Conservation (phyloP, 805 yeast genomes). For the Naumovozyma dairenensis region DNA sequence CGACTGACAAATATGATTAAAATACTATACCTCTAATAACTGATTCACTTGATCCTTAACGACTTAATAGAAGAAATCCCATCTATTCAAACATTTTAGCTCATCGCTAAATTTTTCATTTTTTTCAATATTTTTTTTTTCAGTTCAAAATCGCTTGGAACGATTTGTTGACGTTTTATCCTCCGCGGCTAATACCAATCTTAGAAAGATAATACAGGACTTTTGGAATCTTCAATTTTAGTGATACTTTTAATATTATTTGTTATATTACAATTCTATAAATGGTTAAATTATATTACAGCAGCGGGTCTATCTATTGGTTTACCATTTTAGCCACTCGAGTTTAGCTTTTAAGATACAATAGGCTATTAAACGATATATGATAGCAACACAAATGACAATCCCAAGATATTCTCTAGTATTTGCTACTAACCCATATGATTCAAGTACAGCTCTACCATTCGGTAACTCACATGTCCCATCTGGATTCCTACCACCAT, state of each 20-base stretch:
- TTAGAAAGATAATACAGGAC: no score
- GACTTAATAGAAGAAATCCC: no score
- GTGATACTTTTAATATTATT: no score
- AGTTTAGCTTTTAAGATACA: slow-evolving; percentile 19
- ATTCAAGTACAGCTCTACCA: slow-evolving; percentile 48
- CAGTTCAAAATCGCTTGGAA: slow-evolving; percentile 2
- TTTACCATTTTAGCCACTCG: slow-evolving; percentile 22
- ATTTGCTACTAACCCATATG: slow-evolving; percentile 37
- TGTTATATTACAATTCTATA: no score
- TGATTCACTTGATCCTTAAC: no score
- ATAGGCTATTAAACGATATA: slow-evolving; percentile 21
- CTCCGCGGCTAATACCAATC: no score
- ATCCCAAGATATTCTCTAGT: slow-evolving; percentile 32
- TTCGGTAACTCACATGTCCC: slow-evolving; percentile 39
- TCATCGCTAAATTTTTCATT: slow-evolving; percentile 3
- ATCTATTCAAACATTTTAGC: not conserved
- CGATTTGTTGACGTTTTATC: not conserved
- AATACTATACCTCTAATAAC: no score
- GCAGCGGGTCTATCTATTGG: not conserved
- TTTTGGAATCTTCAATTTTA: no score
- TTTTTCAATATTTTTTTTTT: slow-evolving; percentile 4
- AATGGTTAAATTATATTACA: not conserved
- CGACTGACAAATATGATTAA: no score
- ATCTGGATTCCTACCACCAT: slow-evolving; percentile 27
- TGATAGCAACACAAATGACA: slow-evolving; percentile 19